Conservation (phyloP, 2,329 filamentous ascomycete species). For the Allantophomopsis cytisporea region DNA sequence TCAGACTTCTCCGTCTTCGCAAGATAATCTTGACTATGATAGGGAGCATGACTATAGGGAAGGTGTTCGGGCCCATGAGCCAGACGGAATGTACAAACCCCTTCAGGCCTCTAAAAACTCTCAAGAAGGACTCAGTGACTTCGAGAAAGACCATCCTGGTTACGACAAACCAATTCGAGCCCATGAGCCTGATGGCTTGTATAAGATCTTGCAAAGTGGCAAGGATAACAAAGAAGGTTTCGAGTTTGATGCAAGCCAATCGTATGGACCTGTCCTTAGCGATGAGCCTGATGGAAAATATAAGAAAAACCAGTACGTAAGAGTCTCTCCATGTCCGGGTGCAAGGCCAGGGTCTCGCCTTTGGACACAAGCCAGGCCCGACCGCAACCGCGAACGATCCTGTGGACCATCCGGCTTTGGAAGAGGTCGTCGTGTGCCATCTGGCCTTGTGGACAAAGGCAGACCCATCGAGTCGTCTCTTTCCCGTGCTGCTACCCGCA, state of each 20-base stretch:
- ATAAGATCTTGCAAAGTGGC: slow-evolving; percentile 15
- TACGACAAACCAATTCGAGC: slow-evolving; percentile 15
- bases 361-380: too few relatives aligned
- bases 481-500: too few relatives aligned
- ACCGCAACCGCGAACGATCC: background rate
- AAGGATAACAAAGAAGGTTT: slow-evolving; percentile 20
- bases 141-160: too few relatives aligned
- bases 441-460: background rate
- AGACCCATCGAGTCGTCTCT: background rate
- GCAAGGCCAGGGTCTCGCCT: too few relatives aligned
- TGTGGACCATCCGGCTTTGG: background rate
- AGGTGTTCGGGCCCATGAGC: slow-evolving; percentile 11
- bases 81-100: slow-evolving; percentile 4
- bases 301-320: too few relatives aligned
- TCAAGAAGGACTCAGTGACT: too few relatives aligned
- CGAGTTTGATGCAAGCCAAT: background rate
- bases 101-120: too few relatives aligned
- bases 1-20: slow-evolving; percentile 7
- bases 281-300: slow-evolving; percentile 21
- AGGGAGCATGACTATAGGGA: slow-evolving; percentile 16
- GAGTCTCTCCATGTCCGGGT: too few relatives aligned
- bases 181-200: slow-evolving; percentile 23
- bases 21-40: slow-evolving; percentile 2
- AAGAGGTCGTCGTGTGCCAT: background rate
- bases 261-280: slow-evolving; percentile 17